These are phyloP conservation scores for Camelina neglecta DNA, from an alignment of 345 rosid species.

Conservation along the genomic window DNA sequence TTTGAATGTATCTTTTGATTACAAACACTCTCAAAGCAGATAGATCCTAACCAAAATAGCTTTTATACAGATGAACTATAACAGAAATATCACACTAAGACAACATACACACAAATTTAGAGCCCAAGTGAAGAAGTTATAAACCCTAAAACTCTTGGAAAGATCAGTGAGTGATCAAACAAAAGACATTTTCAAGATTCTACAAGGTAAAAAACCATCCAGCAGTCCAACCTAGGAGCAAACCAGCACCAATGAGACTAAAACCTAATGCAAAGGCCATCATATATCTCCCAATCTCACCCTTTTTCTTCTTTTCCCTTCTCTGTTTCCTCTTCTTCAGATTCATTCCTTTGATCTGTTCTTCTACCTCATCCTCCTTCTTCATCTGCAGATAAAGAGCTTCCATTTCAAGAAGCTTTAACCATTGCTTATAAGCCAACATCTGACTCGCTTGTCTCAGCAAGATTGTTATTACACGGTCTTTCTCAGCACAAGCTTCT, in stretches of 20 bases:
- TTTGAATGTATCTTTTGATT: no score
- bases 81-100: conserved; percentile 17
- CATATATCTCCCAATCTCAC: conserved; percentile 53
- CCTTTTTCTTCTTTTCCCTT: conserved; percentile 42
- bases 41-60: background rate
- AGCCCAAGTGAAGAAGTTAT: background rate
- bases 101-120: conserved; percentile 17
- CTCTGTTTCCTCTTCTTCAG: conserved; percentile 43
- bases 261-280: conserved; percentile 79
- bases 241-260: conserved; percentile 87
- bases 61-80: background rate
- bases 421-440: conserved; percentile 93
- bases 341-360: conserved; percentile 31
- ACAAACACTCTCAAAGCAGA: background rate
- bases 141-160: conserved; percentile 15
- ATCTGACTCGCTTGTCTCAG: conserved; percentile 92
- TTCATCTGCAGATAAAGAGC: conserved; percentile 58
- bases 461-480: conserved; percentile 70
- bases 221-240: conserved; percentile 91
- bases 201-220: conserved; percentile 83
- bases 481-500: conserved; percentile 82
- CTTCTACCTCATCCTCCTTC: conserved; percentile 34
- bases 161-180: conserved; percentile 19
- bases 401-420: conserved; percentile 86
- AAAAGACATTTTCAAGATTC: conserved; percentile 25